Evolutionary conservation across 139 green algal species (phyloP), one percentile per base, ranked within the genome.

Genomic region (Chlamydomonas schloesseri): DNA sequence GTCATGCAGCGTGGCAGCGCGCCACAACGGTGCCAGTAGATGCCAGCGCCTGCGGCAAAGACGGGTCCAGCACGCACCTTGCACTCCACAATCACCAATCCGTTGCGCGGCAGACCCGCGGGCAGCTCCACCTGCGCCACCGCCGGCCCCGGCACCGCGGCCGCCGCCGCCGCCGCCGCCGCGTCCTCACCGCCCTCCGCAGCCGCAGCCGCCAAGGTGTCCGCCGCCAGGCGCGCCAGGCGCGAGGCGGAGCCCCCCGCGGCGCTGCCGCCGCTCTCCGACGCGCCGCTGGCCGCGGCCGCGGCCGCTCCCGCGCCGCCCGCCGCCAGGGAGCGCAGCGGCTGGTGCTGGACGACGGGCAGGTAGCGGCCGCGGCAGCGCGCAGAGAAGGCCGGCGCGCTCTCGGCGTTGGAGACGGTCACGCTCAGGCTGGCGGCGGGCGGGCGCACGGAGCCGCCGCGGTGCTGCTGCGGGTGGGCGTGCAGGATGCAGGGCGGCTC

Each of bases 41-140:
- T n/a, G n/a, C n/a, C 18, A 28, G 21, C 60, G 17, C 6, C 18
- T 29, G 60, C 60, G n/a, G 23, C 60, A n/a, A n/a, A n/a, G n/a
- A n/a, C n/a, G n/a, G n/a, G n/a, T n/a, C n/a, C n/a, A 1, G 10
- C 5, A 0, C 80, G 23, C 53, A 86, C 68, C 53, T 70, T 76
- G 80, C 80, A 86, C 68, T 86, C 80, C 23, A 86, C 17, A 9
- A 86, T 53, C 50, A 77, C 50, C 67, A 86, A 47, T 0, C 80
- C 80, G 26, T 86, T 86, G 9, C 50, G 0, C 4, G 80, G 80
- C 65, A 77, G 67, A 21, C 69, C 80, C 47, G 50, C 47, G 0
- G 34, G 50, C 80, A 86, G 33, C 67, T 86, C 80, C 80, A 86
- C 42, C 42, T 50, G 33, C 77, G 17, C 36, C 28, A 82, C 62